These are phyloP conservation scores for Carnegiea gigantea DNA, from an alignment of 179 eudicot genomes.

Conservation along the genomic window DNA sequence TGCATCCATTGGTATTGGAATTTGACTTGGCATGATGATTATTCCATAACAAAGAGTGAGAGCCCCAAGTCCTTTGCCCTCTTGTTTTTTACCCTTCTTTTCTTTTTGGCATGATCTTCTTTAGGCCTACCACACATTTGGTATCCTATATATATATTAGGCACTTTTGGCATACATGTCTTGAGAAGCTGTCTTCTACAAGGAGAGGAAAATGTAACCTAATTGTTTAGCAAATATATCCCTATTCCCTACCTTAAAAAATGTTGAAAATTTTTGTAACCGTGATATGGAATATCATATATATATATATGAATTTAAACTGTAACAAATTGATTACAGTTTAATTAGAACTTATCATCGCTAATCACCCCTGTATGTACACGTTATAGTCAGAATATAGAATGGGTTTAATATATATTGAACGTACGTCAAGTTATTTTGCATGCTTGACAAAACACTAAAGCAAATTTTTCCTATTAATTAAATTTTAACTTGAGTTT, in stretches of 20 bases:
- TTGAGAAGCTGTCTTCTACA: neutral
- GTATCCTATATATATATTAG: neutral
- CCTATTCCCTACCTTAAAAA: neutral
- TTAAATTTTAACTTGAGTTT: too few relatives aligned
- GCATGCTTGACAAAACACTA: too few relatives aligned
- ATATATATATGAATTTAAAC: too few relatives aligned
- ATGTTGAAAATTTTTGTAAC: too few relatives aligned
- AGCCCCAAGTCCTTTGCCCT: neutral
- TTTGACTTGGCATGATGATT: constrained; percentile 4
- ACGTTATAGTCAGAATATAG: too few relatives aligned
- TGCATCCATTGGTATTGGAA: constrained; percentile 13
- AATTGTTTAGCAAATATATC: neutral
- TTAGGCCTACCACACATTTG: constrained; percentile 12
- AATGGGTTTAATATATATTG: too few relatives aligned
- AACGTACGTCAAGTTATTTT: too few relatives aligned
- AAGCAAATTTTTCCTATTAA: too few relatives aligned
- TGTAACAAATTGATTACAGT: too few relatives aligned
- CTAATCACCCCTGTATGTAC: too few relatives aligned
- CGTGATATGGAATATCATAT: too few relatives aligned
- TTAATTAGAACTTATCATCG: too few relatives aligned
- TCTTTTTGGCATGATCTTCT: constrained; percentile 1
- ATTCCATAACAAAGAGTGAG: neutral
- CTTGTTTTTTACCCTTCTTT: neutral
- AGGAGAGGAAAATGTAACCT: neutral
- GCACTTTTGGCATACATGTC: neutral